A percentile compares a stretch with the other conserved stretches of the same genome.
These are phyloP conservation scores for Licmophora abbreviata DNA, from an alignment of 108 stramenopile species.

Conservation along the genomic window DNA sequence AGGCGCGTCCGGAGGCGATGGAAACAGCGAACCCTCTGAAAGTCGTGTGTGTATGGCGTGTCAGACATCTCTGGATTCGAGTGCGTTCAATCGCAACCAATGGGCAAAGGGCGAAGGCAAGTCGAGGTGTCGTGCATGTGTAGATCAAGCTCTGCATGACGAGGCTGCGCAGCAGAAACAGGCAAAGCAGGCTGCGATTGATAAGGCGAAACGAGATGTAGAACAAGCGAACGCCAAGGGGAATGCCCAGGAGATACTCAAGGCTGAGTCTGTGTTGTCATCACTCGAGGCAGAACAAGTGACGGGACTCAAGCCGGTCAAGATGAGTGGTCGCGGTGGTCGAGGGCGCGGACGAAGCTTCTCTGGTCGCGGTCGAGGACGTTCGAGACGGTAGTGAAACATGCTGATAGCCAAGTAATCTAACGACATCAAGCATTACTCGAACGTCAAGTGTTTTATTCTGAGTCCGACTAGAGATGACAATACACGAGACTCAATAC, in stretches of 20 bases:
- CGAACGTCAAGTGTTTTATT: not conserved
- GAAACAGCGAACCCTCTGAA: conserved; percentile 6
- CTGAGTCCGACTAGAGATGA: not conserved
- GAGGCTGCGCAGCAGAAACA: conserved; percentile 13
- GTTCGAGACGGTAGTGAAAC: not conserved
- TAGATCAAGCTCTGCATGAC: conserved; percentile 27
- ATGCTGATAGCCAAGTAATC: not conserved
- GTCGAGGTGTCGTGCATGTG: conserved; percentile 34
- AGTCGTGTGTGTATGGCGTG: conserved; percentile 22
- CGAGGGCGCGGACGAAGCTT: conserved; percentile 7
- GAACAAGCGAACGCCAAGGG: conserved; percentile 13
- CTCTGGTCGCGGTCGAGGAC: conserved; percentile 1
- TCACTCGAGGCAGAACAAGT: conserved; percentile 48
- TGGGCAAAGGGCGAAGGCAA: conserved; percentile 30
- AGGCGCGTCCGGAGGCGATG: not conserved
- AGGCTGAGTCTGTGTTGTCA: conserved; percentile 30
- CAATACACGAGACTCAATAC: not conserved
- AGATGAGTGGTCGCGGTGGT: conserved; percentile 18
- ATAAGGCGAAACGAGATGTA: conserved; percentile 15
- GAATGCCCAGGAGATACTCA: conserved; percentile 17
- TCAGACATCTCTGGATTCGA: conserved; percentile 1
- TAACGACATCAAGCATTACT: not conserved
- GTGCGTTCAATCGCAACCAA: conserved; percentile 38
- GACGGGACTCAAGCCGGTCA: conserved; percentile 40
- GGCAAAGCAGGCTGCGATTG: conserved; percentile 17